Percentiles rank a stretch among this genome's conserved stretches.
phyloP scores from a whole-genome alignment of 164 flowering plant species.

The Berberis thunbergii region DNA sequence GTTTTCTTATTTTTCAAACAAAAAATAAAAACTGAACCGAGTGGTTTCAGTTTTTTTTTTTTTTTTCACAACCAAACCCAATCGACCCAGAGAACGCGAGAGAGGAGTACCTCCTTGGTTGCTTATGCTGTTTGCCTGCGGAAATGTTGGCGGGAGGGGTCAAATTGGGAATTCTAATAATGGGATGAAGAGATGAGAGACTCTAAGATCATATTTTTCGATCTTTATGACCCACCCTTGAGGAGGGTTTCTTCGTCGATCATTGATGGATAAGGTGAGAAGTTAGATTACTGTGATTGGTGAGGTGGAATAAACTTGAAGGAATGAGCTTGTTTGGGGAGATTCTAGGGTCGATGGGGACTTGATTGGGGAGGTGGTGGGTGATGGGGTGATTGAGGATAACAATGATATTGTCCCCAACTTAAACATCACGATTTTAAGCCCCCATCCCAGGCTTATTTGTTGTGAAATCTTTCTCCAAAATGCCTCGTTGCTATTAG shows the following conservation, averaged over 20 bases:
- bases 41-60: too few relatives aligned
- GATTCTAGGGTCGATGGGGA: slow-evolving; percentile 1
- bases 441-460: too few relatives aligned
- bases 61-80: too few relatives aligned
- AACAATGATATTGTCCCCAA: neutral
- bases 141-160: slow-evolving; percentile 12
- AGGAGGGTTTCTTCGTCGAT: neutral
- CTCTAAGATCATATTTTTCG: slow-evolving; percentile 5
- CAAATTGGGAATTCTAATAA: slow-evolving; percentile 8
- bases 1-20: too few relatives aligned
- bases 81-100: too few relatives aligned
- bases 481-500: too few relatives aligned
- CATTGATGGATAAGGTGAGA: slow-evolving; percentile 1
- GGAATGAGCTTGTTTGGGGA: neutral
- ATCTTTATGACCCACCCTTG: slow-evolving; percentile 10
- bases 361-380: slow-evolving; percentile 5
- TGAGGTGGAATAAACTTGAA: slow-evolving; percentile 9
- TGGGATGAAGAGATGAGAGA: slow-evolving; percentile 8
- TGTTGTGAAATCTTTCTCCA: too few relatives aligned
- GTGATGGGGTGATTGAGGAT: slow-evolving; percentile 1
- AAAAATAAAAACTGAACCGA: too few relatives aligned
- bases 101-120: too few relatives aligned
- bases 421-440: too few relatives aligned
- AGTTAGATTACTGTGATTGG: slow-evolving; percentile 5
- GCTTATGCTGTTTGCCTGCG: neutral